Base-by-base conservation (phyloP, 2,329 filamentous ascomycete species). In the Calonectria pteridis region DNA sequence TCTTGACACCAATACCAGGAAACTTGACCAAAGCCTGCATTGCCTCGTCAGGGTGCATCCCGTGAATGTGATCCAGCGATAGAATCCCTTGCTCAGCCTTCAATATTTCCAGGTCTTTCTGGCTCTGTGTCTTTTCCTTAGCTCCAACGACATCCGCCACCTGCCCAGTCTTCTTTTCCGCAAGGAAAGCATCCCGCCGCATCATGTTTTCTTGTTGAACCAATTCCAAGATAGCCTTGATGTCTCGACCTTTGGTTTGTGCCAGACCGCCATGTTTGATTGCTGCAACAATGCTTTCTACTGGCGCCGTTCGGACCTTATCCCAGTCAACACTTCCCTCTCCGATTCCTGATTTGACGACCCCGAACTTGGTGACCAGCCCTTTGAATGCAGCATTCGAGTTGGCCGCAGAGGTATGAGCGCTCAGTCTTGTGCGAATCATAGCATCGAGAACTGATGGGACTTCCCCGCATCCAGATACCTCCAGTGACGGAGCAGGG, bases 231-330 rank as follows among this genome's bases (percentile, higher is more conserved):
- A 81, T 81, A 20, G 74, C 73, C 43, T 81, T 81, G 64, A 81
- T 81, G 49, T 81, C 79, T 50, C 76, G 77, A 11, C 79, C 79
- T 66, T 81, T 81, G 33, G 77, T 76, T 51, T 80, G 77, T 29
- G 79, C 79, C 49, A 81, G 53, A 6, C 79, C 79, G 1, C 92
- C 91, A 75, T 93, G 92, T 14, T 85, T 85, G 18, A 94, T 89
- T 0, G 92, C 90, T 6, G 87, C 82, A 1, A 87, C 85, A 0
- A 94, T 87, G 26, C 94, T 93, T 5, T 81, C 75, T 31, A 81
- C 66, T 2, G 79, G 75, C 18, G 79, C 79, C 13, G 50, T 64
- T 51, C 79, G 78, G 18, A 81, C 79, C 18, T 75, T 80, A 43
- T 81, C 77, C 79, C 79, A 81, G 37, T 81, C 74, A 31, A 81